These are phyloP conservation scores for Lycium barbarum DNA, from an alignment of 257 asterid species.

Conservation along the genomic window DNA sequence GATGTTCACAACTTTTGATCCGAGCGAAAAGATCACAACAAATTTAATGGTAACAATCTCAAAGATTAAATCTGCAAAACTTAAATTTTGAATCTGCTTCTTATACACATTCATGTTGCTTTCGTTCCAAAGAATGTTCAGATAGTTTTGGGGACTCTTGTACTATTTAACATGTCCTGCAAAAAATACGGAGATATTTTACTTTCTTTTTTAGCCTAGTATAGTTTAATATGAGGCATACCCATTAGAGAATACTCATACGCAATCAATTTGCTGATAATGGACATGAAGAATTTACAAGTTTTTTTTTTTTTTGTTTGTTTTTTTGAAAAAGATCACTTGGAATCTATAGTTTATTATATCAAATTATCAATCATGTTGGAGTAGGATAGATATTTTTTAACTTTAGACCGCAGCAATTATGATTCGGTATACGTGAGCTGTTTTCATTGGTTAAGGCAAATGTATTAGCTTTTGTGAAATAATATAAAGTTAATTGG, in stretches of 20 bases:
- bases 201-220: not conserved
- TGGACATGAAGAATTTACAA: not conserved
- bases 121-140: not conserved
- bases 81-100: too few species aligned
- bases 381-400: constrained; percentile 19
- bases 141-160: not conserved
- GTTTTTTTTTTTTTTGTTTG: too few species aligned
- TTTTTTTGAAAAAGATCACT: constrained; percentile 16
- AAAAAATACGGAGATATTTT: not conserved
- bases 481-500: not conserved
- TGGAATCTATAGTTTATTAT: constrained; percentile 32
- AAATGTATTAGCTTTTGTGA: constrained; percentile 16
- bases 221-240: not conserved
- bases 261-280: not conserved
- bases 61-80: too few species aligned
- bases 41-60: too few species aligned
- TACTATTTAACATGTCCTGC: not conserved
- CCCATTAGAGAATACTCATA: not conserved
- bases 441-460: constrained; percentile 38
- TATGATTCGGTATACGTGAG: constrained; percentile 44
- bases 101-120: not conserved
- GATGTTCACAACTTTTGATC: not conserved
- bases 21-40: not conserved
- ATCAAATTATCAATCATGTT: constrained; percentile 16
- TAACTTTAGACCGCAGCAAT: constrained; percentile 27